These are phyloP conservation scores for Teunomyces funiuensis DNA, from an alignment of 805 yeast genomes.

Conservation along the genomic window DNA sequence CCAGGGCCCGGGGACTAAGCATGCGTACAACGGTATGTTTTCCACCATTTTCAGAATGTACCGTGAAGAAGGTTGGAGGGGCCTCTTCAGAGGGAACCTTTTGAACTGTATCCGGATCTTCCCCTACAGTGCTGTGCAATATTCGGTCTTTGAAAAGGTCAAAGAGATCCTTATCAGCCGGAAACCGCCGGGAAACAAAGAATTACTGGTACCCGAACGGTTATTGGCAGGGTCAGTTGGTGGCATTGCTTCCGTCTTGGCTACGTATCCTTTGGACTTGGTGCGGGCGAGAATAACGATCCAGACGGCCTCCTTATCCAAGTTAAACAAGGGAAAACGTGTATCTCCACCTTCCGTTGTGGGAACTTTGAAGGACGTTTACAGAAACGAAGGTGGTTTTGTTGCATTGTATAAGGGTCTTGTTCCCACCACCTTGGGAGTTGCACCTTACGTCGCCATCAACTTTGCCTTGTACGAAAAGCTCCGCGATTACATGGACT, in stretches of 20 bases:
- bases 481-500: constrained; percentile 56
- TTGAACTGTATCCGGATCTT: constrained; percentile 85
- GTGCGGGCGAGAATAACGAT: constrained; percentile 87
- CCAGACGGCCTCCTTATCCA: constrained; percentile 70
- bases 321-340: constrained; percentile 47
- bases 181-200: constrained; percentile 22
- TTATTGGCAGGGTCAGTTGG: constrained; percentile 77
- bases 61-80: constrained; percentile 88
- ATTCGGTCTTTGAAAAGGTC: constrained; percentile 72
- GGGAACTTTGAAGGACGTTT: constrained; percentile 56
- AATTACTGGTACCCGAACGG: constrained; percentile 56
- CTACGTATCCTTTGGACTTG: constrained; percentile 89
- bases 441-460: constrained; percentile 93
- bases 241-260: constrained; percentile 75
- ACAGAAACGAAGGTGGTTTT: constrained; percentile 78
- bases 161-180: constrained; percentile 39
- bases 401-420: constrained; percentile 79
- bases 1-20: constrained; percentile 62
- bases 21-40: constrained; percentile 63
- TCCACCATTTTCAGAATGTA: constrained; percentile 77
- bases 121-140: constrained; percentile 95
- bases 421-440: constrained; percentile 88
- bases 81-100: constrained; percentile 87
- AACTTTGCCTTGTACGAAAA: constrained; percentile 89
- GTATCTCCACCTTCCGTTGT: constrained; percentile 70